phyloP scores from a whole-genome alignment of 768 basidiomycete species.

The Boletus tylopilopsis region DNA sequence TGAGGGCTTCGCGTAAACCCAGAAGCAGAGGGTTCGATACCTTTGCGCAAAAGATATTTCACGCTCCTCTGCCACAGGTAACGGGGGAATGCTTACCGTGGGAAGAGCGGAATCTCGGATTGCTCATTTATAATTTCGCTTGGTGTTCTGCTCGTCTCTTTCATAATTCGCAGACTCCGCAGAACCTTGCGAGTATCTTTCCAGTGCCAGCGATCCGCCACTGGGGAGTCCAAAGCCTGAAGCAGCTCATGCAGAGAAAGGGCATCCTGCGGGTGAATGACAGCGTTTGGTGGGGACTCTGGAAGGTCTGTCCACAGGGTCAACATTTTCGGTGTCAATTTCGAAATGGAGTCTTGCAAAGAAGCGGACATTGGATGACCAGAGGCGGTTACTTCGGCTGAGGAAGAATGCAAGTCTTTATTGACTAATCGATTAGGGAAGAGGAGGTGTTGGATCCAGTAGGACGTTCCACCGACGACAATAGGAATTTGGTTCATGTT shows the following conservation, averaged over 20 bases:
- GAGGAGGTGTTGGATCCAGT: constrained; percentile 95
- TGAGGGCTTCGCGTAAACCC: constrained; percentile 77
- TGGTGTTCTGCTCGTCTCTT: constrained; percentile 58
- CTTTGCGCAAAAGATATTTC: constrained; percentile 36
- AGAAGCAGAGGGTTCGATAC: constrained; percentile 84
- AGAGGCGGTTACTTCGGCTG: not conserved
- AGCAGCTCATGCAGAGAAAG: constrained; percentile 68
- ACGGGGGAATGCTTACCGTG: constrained; percentile 43
- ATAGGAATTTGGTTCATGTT: constrained; percentile 67
- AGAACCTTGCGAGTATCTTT: constrained; percentile 87
- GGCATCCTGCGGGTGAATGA: constrained; percentile 50
- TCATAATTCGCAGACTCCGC: constrained; percentile 73
- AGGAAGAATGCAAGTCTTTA: constrained; percentile 16
- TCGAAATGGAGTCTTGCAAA: constrained; percentile 39
- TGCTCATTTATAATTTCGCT: constrained; percentile 71
- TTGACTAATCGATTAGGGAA: constrained; percentile 72
- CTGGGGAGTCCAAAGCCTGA: constrained; percentile 59
- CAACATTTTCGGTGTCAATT: constrained; percentile 45
- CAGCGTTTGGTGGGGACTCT: constrained; percentile 53
- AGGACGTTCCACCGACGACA: constrained; percentile 92
- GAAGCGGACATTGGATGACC: constrained; percentile 30
- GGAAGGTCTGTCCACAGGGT: constrained; percentile 58
- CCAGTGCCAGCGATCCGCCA: constrained; percentile 94
- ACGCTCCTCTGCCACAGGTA: not conserved
- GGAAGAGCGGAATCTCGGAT: constrained; percentile 38